phyloP scores from a whole-genome alignment of 768 basidiomycete genomes.

The Suillus occidentalis region DNA sequence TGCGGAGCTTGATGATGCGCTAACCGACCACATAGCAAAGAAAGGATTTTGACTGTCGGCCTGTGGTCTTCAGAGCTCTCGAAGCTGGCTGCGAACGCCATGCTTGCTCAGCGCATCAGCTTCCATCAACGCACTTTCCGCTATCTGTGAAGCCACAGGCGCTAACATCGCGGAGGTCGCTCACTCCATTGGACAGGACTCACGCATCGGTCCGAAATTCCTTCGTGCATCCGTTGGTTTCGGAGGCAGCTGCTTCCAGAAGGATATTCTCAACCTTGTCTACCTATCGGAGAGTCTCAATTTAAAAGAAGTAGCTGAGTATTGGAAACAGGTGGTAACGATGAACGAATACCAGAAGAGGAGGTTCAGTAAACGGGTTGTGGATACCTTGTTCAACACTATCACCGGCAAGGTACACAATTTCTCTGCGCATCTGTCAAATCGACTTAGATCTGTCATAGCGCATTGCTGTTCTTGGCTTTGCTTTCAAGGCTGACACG shows the following conservation, averaged over 20 bases:
- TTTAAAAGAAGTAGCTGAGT: slow-evolving; percentile 94
- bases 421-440: background rate
- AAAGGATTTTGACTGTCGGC: slow-evolving; percentile 89
- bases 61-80: slow-evolving; percentile 98
- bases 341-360: slow-evolving; percentile 99
- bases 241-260: slow-evolving; percentile 99
- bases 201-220: slow-evolving; percentile 93
- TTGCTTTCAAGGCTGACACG: slow-evolving; percentile 99
- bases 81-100: slow-evolving; percentile 98
- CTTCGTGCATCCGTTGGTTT: slow-evolving; percentile 95
- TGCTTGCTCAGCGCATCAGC: slow-evolving; percentile 99
- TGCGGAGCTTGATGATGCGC: slow-evolving; percentile 8
- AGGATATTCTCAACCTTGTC: slow-evolving; percentile 98
- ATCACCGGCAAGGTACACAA: slow-evolving; percentile 86
- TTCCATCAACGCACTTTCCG: slow-evolving; percentile 98
- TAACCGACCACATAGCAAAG: slow-evolving; percentile 41
- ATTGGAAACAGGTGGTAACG: slow-evolving; percentile 96
- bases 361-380: slow-evolving; percentile 93
- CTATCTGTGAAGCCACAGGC: slow-evolving; percentile 98
- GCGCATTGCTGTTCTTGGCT: slow-evolving; percentile 95
- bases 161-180: slow-evolving; percentile 99
- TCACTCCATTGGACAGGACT: slow-evolving; percentile 89
- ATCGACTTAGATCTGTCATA: slow-evolving; percentile 25
- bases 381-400: slow-evolving; percentile 97
- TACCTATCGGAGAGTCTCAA: slow-evolving; percentile 95